phyloP scores from a whole-genome alignment of 2,329 filamentous ascomycete genomes.

The Paecilomyces fulvus region DNA sequence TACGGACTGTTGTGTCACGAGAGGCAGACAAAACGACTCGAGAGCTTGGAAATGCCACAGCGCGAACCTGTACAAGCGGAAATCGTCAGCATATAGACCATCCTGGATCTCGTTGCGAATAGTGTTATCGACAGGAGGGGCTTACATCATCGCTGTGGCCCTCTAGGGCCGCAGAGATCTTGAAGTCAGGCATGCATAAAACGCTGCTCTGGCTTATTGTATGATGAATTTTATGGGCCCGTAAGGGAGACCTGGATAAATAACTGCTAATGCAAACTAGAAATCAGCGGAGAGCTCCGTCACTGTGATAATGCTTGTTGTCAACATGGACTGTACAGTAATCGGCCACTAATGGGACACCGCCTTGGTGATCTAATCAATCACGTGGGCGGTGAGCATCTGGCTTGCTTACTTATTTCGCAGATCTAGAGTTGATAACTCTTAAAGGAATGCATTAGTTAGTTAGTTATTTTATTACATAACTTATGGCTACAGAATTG shows the following conservation, averaged over 20 bases:
- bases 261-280: not conserved
- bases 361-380: not conserved
- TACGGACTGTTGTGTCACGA: conserved; percentile 78
- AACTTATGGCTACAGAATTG: not conserved
- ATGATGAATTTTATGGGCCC: not conserved
- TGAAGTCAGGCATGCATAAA: conserved; percentile 68
- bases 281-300: not conserved
- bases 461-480: not conserved
- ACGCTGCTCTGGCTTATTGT: conserved; percentile 1
- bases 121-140: conserved; percentile 13
- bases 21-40: conserved; percentile 75
- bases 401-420: not conserved
- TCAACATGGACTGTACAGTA: not conserved
- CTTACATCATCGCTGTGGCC: conserved; percentile 90
- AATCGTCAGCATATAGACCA: conserved; percentile 54
- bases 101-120: conserved; percentile 66
- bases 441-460: not conserved
- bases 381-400: not conserved
- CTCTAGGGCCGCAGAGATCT: conserved; percentile 79
- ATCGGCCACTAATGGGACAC: not conserved
- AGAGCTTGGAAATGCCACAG: conserved; percentile 66
- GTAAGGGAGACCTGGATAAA: not conserved
- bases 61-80: conserved; percentile 60
- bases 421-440: not conserved
- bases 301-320: not conserved